phyloP scores from a whole-genome alignment of 192 early-diverging fungal species.

The Mortierella antarctica region DNA sequence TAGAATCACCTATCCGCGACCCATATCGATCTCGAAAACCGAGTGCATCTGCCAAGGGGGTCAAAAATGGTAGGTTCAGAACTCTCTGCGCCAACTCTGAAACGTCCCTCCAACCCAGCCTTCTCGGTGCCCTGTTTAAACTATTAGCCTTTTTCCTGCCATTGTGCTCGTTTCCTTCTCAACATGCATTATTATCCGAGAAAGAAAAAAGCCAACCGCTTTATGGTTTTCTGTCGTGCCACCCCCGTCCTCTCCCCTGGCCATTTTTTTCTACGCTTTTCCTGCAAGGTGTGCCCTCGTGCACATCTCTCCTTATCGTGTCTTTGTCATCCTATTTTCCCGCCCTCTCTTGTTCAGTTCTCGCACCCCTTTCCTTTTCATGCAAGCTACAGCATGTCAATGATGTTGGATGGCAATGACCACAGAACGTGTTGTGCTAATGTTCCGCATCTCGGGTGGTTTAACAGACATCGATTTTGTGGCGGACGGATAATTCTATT shows the following conservation, averaged over 20 bases:
- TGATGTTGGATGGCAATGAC: no score
- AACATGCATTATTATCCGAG: no score
- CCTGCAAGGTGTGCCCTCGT: no score
- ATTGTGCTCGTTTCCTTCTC: neutral
- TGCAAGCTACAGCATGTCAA: no score
- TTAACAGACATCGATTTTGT: no score
- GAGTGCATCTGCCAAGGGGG: slow-evolving; percentile 13
- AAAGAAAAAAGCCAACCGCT: neutral
- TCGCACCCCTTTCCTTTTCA: neutral
- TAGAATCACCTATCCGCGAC: slow-evolving; percentile 21
- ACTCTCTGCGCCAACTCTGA: neutral
- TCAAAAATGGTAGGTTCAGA: slow-evolving; percentile 19
- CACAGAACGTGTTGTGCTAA: no score
- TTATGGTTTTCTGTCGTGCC: neutral
- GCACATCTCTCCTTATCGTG: neutral
- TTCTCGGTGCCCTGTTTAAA: no score
- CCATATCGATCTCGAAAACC: slow-evolving; percentile 23
- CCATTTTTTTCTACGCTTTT: neutral
- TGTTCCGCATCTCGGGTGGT: no score
- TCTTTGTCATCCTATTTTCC: neutral
- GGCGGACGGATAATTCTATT: no score
- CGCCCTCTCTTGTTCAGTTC: neutral
- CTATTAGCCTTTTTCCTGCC: neutral
- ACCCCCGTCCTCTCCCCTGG: neutral
- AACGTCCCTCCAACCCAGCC: no score